Evolutionary conservation across 306 rosid species (phyloP), one percentile per base, ranked within the genome.

Genomic region (Trifolium repens): DNA sequence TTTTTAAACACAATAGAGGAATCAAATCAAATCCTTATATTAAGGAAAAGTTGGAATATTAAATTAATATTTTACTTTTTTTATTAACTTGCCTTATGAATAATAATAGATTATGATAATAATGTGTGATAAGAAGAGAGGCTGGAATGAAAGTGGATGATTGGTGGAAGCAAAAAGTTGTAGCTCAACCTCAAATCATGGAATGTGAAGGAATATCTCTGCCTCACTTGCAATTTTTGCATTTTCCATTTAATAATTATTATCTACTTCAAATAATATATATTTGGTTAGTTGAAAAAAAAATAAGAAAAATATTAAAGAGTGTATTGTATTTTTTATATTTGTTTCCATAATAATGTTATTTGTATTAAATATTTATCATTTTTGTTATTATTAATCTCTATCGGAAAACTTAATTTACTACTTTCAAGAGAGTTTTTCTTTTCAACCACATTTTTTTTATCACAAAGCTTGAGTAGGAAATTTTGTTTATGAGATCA

Each of bases 91-190:
- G 34, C 34, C 34, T 30, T 30, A 30, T 30, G 34, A 52, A 5
- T 60, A 32, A 64, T 10, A 67, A 19, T 66, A 14, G 14, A 27
- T 40, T 12, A 66, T 40, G 7, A 54, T 19, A 2, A 42, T 3
- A 59, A 26, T 4, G 12, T 26, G 40, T 3, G n/a, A 16, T 2
- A 43, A 65, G 50, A 39, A n/a, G 67, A 14, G 34, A 39, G 54
- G 70, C 16, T 8, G 12, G 34, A 22, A 17, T 35, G 47, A 10
- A 11, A 39, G 16, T 42, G 52, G 32, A 43, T 67, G 72, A 43
- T 67, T 43, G 54, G 72, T 42, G 72, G 72, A 43, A 43, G 37
- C 34, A 67, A 67, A 67, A 67, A 67, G 16, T 12, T 19, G 17
- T 17, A 67, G 8, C 11, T 67, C 13, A 67, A 67, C 9, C 17